Base-by-base conservation (phyloP, 306 rosid species). In the Vigna reflexopilosa region DNA sequence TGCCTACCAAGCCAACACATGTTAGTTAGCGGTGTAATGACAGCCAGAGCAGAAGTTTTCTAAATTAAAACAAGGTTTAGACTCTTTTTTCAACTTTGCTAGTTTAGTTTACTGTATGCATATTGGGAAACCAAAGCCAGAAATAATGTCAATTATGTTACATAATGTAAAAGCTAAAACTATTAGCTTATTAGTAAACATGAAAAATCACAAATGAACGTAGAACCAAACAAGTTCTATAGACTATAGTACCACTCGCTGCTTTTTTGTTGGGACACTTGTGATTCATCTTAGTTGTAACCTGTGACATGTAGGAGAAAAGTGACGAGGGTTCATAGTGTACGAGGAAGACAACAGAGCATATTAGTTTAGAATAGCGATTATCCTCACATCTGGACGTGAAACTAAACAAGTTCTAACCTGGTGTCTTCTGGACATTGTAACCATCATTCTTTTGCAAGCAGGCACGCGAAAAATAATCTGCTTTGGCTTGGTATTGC, bases 401-500 rank as follows among this genome's bases (percentile, higher is more conserved):
- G 47, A 13, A 42, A 42, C 47, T 9, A 42, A 42, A 40, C 45
- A 40, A 42, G 47, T 42, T 42, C 80, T 68, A 73, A 91, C 98
- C 96, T 54, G 91, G 93, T 81, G 97, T 94, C 74, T 70, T 83
- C 30, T 69, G 72, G 59, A 89, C 92, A 86, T 91, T 89, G 82
- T 86, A 94, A 65, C 91, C 97, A 69, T 85, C 96, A 72, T 94
- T 94, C 88, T 94, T 91, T 49, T 89, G 91, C 76, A 94, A 82
- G 79, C 93, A 91, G 19, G 97, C 90, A 10, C 97, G 91, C 0
- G 91, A 81, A 78, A 90, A 94, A 88, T 90, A 94, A 55, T 91
- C 87, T 11, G 97, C 98, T 81, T 89, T 94, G 82, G 96, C 96
- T 72, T 94, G 91, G 69, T 91, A 94, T 77, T 91, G 98, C 78